Base-by-base conservation (phyloP, 2,329 filamentous ascomycete species). In the Thelonectria blattea region DNA sequence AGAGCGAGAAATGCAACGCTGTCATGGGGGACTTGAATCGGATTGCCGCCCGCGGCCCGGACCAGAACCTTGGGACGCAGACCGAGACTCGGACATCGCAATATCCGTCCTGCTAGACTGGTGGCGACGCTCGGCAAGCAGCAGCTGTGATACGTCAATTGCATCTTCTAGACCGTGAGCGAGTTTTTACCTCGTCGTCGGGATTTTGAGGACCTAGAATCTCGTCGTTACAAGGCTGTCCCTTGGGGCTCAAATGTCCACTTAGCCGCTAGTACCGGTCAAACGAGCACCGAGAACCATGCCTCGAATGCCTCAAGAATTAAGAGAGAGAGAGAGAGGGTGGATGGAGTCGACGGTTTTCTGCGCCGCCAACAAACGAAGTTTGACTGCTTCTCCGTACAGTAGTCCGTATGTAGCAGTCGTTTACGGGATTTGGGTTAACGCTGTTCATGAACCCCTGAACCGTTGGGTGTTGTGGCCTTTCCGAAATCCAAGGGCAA, bases 121-220 rank as follows among this genome's bases (percentile, higher is more conserved):
- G 49, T 56, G 32, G 32, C 47, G 42, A 51, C 32, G 43, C 52
- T 56, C 52, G 58, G 52, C 52, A 56, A 60, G 52, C 42, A 51
- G 12, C 34, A 34, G 39, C 22, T 51, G 32, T 60, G 58, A 60
- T 60, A 60, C 58, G 58, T 34, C 52, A 55, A 56, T 37, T 52
- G 43, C 41, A 45, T 41, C 58, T 69, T 68, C 67, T 65, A 60
- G 67, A 58, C 67, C 42, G 30, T 50, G 65, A 65, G 65, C 56
- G 59, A 61, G 61, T 52, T 63, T 32, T 51, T 47, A 59, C 48
- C 51, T 41, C 24, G 47, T 42, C 18, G 27, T 56, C 65, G 55
- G 55, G 46, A 58, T 56, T 17, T 43, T 45, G 17, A 22, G 42
- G 17, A 24, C 42, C 17, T 32, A n/a, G 41, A 42, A 45, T 42